Evolutionary conservation across 2,329 filamentous ascomycete genomes (phyloP).

Genomic region (Fusarium globosum): DNA sequence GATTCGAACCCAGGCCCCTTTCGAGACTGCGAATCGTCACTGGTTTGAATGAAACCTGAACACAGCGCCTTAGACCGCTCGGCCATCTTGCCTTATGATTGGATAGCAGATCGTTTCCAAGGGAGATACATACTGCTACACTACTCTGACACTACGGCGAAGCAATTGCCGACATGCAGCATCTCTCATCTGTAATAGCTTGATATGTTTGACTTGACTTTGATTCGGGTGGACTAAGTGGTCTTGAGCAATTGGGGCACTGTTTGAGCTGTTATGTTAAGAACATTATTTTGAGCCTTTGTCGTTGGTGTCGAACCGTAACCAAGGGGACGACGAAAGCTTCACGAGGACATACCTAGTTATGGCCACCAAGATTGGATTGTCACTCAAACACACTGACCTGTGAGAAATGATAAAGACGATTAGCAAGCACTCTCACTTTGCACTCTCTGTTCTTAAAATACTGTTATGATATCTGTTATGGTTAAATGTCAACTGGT

Average conservation of each 20-base stretch:
- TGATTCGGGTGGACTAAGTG: rapidly evolving
- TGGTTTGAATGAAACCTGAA: constrained; percentile 22
- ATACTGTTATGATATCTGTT: rapidly evolving
- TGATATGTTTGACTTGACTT: not conserved
- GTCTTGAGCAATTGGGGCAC: rapidly evolving
- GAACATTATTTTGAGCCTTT: rapidly evolving
- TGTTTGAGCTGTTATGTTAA: rapidly evolving
- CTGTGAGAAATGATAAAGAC: rapidly evolving
- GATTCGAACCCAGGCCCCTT: constrained; percentile 30
- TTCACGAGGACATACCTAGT: not conserved
- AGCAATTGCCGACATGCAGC: rapidly evolving
- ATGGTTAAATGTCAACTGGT: rapidly evolving
- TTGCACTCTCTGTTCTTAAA: not conserved
- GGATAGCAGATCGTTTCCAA: not conserved
- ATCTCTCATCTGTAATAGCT: not conserved
- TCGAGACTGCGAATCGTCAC: constrained; percentile 28
- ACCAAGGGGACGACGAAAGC: too few species aligned
- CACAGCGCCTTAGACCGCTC: constrained; percentile 30
- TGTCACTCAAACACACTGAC: rapidly evolving
- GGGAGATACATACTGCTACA: rapidly evolving
- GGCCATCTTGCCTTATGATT: constrained; percentile 26
- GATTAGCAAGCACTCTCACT: rapidly evolving
- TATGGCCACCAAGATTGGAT: too few species aligned
- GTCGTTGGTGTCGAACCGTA: rapidly evolving
- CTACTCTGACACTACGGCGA: rapidly evolving